Evolutionary conservation across 495 filamentous ascomycete species (phyloP), one percentile per base, ranked within the genome.

Genomic region (Chaetomium tenue): DNA sequence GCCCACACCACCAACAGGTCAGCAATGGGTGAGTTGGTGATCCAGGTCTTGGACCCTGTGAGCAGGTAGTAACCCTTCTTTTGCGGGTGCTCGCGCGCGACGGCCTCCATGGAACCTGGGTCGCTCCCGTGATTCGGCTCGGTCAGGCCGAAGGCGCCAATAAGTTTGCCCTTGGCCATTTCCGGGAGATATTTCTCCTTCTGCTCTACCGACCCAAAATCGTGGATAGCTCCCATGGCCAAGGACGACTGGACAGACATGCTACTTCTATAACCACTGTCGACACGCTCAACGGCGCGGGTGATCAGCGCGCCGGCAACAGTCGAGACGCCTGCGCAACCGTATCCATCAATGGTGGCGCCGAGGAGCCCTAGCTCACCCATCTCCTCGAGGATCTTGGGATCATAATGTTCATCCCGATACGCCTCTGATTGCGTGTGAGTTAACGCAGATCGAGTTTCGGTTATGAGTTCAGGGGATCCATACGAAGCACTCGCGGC

Each of bases 81-180:
- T 4, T 84, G 87, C 3, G 94, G 91, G 75, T 98, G 93, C 55
- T 88, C 87, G 66, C 88, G 89, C 4, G 94, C 94, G 22, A 81
- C 84, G 12, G 91, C 91, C 77, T 98, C 94, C 95, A 98, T 96
- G 1, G 90, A 91, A 18, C 93, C 94, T 25, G 94, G 94, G 73
- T 98, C 94, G 61, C 91, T 96, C 61, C 94, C 94, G 76, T 98
- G 94, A 75, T 98, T 97, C 57, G 95, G 95, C 76, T 98, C 94
- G 1, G 94, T 98, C 64, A 98, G 77, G 3, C 94, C 94, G 76
- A 98, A 98, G 68, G 91, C 93, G 25, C 94, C 94, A 15, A 96
- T 72, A 8, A 96, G 74, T 74, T 92, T 89, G 28, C 94, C 95
- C 76, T 90, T 89, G 33, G 92, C 93, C 83, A 98, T 85, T 1